Conservation (phyloP, 352 stramenopile species). For the Globisporangium yorkense region DNA sequence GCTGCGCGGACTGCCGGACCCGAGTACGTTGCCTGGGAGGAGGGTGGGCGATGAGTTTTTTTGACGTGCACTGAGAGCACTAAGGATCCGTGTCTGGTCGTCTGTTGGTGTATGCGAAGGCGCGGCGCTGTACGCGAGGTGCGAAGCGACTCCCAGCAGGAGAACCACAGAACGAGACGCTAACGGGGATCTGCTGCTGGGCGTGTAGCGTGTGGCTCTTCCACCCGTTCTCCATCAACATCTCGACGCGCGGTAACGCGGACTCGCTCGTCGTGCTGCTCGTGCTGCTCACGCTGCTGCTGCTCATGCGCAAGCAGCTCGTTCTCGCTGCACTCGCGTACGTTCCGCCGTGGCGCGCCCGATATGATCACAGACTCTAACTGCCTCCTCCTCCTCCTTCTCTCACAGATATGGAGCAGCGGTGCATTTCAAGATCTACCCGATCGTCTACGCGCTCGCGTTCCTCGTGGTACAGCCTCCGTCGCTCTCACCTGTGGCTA, state of each 20-base stretch:
- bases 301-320: slow-evolving; percentile 79
- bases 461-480: slow-evolving; percentile 68
- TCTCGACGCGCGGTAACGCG: slow-evolving; percentile 97
- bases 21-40: slow-evolving; percentile 21
- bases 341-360: slow-evolving; percentile 4
- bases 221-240: slow-evolving; percentile 98
- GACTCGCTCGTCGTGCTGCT: slow-evolving; percentile 94
- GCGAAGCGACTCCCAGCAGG: too few species aligned
- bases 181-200: too few species aligned
- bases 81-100: not conserved
- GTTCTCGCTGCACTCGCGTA: slow-evolving; percentile 66
- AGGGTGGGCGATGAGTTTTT: not conserved
- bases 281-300: slow-evolving; percentile 89
- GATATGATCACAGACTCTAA: not conserved
- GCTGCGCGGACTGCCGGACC: slow-evolving; percentile 44
- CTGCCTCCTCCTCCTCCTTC: not conserved
- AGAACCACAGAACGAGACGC: not conserved
- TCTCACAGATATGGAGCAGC: slow-evolving; percentile 88
- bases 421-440: slow-evolving; percentile 99
- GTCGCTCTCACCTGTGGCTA: not conserved
- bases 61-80: not conserved
- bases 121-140: slow-evolving; percentile 62
- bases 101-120: slow-evolving; percentile 16
- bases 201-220: slow-evolving; percentile 91
- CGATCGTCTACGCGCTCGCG: slow-evolving; percentile 94